Percentiles rank a stretch among this genome's conserved stretches.
Evolutionary conservation across 345 rosid genomes (phyloP).

Genomic region (Ailanthus altissimus): DNA sequence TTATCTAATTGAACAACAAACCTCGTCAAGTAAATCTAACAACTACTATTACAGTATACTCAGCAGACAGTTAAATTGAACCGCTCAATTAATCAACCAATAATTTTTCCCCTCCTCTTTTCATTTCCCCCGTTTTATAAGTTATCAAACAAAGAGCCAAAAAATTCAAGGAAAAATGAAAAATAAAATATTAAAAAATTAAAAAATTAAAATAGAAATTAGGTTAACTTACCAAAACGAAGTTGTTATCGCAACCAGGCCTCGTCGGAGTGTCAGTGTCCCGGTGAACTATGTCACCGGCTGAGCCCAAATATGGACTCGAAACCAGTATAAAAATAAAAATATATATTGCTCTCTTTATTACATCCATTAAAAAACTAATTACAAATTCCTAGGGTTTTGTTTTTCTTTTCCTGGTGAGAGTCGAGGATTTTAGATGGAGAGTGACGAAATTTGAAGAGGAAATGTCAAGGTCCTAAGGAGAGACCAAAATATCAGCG

Average conservation of each 20-base stretch:
- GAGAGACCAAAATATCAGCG: constrained; percentile 7
- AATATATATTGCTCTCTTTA: constrained; percentile 14
- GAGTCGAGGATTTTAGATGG: constrained; percentile 15
- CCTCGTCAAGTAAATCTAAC: background rate
- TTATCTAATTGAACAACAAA: background rate
- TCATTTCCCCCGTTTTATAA: background rate
- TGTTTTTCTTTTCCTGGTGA: constrained; percentile 25
- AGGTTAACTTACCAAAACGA: constrained; percentile 62
- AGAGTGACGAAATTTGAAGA: constrained; percentile 17
- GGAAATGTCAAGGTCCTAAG: background rate
- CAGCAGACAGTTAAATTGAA: background rate
- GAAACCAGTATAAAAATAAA: constrained; percentile 32
- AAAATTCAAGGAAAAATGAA: background rate
- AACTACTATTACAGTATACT: background rate
- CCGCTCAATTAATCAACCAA: background rate
- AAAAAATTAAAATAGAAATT: background rate
- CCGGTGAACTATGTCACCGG: constrained; percentile 91
- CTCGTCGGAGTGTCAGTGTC: constrained; percentile 73
- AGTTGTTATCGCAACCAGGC: constrained; percentile 88
- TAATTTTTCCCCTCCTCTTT: background rate
- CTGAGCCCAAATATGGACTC: constrained; percentile 40
- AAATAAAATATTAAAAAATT: background rate
- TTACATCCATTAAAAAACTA: constrained; percentile 14
- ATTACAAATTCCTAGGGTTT: background rate
- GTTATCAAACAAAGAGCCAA: constrained; percentile 5